phyloP scores from a whole-genome alignment of 331 rosid genomes.

The Stylosanthes scabra region DNA sequence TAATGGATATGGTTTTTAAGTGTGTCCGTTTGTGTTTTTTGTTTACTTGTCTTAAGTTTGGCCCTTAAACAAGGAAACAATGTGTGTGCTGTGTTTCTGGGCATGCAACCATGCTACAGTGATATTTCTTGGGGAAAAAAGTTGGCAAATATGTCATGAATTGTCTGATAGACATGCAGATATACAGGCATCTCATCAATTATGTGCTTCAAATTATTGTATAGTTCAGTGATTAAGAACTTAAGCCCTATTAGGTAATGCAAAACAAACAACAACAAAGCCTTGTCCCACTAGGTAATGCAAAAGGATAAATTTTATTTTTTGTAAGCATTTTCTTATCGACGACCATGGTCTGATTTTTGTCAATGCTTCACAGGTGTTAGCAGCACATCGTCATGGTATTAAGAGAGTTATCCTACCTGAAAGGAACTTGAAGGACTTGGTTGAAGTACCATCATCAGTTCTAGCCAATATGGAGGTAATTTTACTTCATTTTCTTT shows the following conservation, averaged over 20 bases:
- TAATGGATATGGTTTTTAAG: background rate
- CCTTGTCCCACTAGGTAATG: no score
- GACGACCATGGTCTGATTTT: conserved; percentile 13
- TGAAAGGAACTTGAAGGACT: conserved; percentile 89
- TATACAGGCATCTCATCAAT: background rate
- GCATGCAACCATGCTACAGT: background rate
- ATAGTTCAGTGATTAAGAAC: conserved; percentile 23
- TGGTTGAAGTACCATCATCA: conserved; percentile 84
- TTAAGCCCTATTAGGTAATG: no score
- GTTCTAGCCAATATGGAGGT: conserved; percentile 88
- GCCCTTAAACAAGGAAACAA: no score
- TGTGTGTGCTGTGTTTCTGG: no score
- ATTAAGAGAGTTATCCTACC: conserved; percentile 89
- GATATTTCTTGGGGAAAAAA: conserved; percentile 6
- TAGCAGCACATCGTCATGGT: conserved; percentile 93
- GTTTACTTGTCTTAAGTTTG: background rate
- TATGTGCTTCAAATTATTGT: conserved; percentile 1
- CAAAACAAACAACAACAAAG: no score
- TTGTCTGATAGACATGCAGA: conserved; percentile 9
- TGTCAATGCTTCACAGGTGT: conserved; percentile 56
- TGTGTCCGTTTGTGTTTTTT: background rate
- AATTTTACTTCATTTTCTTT: conserved; percentile 35
- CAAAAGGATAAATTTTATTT: no score
- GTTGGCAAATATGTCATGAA: background rate
- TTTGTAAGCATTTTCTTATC: background rate